Percentiles rank a stretch among this genome's conserved stretches.
phyloP scores from a whole-genome alignment of 176 grass and related monocot species.

The Musa beccarii region DNA sequence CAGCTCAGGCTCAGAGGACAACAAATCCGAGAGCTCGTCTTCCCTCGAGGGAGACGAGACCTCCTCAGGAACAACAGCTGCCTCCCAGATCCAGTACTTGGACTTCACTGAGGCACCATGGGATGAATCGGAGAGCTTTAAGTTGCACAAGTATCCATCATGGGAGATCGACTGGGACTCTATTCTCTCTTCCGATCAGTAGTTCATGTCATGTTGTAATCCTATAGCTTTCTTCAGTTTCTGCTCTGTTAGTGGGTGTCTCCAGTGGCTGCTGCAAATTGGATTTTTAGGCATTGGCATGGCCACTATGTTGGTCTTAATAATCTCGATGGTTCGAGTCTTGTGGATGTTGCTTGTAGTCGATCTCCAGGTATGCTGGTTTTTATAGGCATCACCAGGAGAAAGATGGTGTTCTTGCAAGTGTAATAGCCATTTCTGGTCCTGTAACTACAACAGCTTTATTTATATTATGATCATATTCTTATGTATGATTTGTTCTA shows the following conservation, averaged over 20 bases:
- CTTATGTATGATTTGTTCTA: no score
- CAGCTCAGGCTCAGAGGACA: not conserved
- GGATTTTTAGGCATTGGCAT: slow-evolving; percentile 9
- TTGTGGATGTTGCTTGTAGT: not conserved
- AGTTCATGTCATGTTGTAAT: not conserved
- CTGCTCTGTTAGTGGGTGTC: not conserved
- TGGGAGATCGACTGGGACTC: slow-evolving; percentile 93
- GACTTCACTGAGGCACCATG: slow-evolving; percentile 75
- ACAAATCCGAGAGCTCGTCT: slow-evolving; percentile 12
- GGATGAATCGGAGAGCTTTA: slow-evolving; percentile 59
- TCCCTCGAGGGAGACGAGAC: slow-evolving; percentile 8
- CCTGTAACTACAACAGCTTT: not conserved
- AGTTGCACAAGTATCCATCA: slow-evolving; percentile 71
- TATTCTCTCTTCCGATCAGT: slow-evolving; percentile 41
- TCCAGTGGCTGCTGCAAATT: slow-evolving; percentile 3
- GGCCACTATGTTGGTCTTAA: not conserved
- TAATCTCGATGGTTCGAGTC: no score
- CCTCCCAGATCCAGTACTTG: slow-evolving; percentile 24
- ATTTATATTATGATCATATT: no score
- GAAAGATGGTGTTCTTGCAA: not conserved
- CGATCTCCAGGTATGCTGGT: not conserved
- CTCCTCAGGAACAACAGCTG: slow-evolving; percentile 3
- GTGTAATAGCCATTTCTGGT: not conserved
- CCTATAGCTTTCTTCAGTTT: not conserved
- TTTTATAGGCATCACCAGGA: not conserved